phyloP scores from a whole-genome alignment of 352 stramenopile genomes.

The Phytophthora pistaciae region DNA sequence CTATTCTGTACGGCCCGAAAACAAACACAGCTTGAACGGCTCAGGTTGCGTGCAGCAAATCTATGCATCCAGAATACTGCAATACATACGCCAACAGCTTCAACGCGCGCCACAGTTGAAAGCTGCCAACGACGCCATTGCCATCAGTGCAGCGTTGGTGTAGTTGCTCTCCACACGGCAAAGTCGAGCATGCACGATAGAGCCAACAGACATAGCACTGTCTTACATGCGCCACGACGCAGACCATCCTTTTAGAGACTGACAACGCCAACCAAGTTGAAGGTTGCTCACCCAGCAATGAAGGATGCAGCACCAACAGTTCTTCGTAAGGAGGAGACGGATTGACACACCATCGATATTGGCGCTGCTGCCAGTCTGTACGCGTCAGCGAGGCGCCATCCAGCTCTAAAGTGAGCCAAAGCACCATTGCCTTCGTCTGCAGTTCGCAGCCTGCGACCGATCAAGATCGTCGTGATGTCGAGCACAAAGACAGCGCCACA shows the following conservation, averaged over 20 bases:
- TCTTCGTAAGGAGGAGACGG: too few species aligned
- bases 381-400: constrained; percentile 11
- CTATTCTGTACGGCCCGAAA: too few species aligned
- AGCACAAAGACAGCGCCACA: constrained; percentile 19
- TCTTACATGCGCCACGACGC: too few species aligned
- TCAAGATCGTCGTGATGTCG: neutral
- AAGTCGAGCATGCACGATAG: too few species aligned
- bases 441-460: neutral
- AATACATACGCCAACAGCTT: neutral
- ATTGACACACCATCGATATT: too few species aligned
- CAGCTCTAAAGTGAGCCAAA: neutral
- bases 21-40: too few species aligned
- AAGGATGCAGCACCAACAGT: neutral
- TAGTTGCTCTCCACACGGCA: too few species aligned
- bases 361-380: neutral
- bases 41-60: neutral
- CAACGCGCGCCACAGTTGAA: neutral
- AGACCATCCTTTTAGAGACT: too few species aligned
- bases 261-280: neutral
- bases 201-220: too few species aligned
- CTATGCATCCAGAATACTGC: neutral
- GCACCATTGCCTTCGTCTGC: neutral
- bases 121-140: neutral
- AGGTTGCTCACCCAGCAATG: neutral
- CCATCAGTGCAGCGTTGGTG: too few species aligned